These are phyloP conservation scores for Hemisphaericaspora subhashii DNA, from an alignment of 1,139 yeast genomes.

Conservation along the genomic window DNA sequence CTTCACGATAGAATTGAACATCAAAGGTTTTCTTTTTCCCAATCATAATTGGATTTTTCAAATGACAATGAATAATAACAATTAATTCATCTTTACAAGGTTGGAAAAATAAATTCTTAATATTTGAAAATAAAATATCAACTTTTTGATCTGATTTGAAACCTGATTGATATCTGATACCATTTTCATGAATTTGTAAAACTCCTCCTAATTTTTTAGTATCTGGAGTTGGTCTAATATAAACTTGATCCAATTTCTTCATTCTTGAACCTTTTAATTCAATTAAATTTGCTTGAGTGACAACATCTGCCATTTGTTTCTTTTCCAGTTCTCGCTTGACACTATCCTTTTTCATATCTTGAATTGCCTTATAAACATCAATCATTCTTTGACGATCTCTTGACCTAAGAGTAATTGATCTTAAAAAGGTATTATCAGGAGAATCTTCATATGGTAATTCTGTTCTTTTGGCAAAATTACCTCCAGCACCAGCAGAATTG, in stretches of 20 bases:
- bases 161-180: slow-evolving; percentile 88
- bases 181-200: slow-evolving; percentile 91
- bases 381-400: slow-evolving; percentile 90
- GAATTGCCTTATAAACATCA: slow-evolving; percentile 86
- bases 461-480: slow-evolving; percentile 63
- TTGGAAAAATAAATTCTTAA: slow-evolving; percentile 91
- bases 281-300: slow-evolving; percentile 83
- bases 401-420: slow-evolving; percentile 86
- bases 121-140: slow-evolving; percentile 85
- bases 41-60: slow-evolving; percentile 89
- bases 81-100: slow-evolving; percentile 94
- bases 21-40: slow-evolving; percentile 96
- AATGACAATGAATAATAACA: slow-evolving; percentile 88
- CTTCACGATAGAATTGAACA: slow-evolving; percentile 94
- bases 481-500: slow-evolving; percentile 89
- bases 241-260: slow-evolving; percentile 82
- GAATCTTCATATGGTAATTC: slow-evolving; percentile 91
- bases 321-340: slow-evolving; percentile 88
- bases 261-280: slow-evolving; percentile 81
- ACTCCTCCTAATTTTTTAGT: slow-evolving; percentile 93
- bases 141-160: slow-evolving; percentile 81
- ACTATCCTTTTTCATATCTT: slow-evolving; percentile 89
- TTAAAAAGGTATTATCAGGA: slow-evolving; percentile 80
- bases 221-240: slow-evolving; percentile 94
- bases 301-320: slow-evolving; percentile 92